Evolutionary conservation across 2,329 filamentous ascomycete genomes (phyloP), one percentile per base, ranked within the genome.

Genomic region (Aspergillus pseudonomiae): DNA sequence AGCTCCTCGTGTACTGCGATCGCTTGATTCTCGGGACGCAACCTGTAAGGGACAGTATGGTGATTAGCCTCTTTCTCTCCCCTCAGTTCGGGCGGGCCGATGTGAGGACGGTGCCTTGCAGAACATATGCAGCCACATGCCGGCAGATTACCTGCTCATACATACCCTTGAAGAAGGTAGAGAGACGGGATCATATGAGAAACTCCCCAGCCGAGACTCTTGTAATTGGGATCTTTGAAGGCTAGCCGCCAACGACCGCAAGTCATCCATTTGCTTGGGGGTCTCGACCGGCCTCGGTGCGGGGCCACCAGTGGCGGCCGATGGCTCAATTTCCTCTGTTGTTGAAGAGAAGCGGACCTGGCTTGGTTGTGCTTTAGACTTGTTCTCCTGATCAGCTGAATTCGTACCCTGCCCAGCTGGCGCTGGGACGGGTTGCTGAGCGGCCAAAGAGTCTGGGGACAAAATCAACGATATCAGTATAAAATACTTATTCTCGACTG

Each of bases 131-230:
- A 39, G 30, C 11, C 21, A 36, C 19, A 10, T 14, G 50, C 50
- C 14, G 12, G 36, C 12, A 28, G 26, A 52, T 30, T n/a, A 10
- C 11, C n/a, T n/a, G 32, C 57, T 30, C 57, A 45, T 48, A 78
- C 78, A 59, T 79, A 82, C 79, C 67, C 79, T 78, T 50, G 74
- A 80, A 19, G 77, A 73, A 64, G 95, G 94, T 59, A 98, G 84
- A 41, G 95, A 98, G 67, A 97, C 89, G 39, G 94, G 90, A 76
- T 97, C 94, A 74, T 94, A 98, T 50, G 91, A 89, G 79, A 93
- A 96, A 75, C 93, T 92, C 75, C 91, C 91, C 83, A 96, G 88
- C 67, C 94, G 88, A 62, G 88, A 86, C 71, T 94, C 90, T 80
- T 97, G 94, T 65, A 97, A 84, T 70, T 90, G 88, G 54, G 89